These are phyloP conservation scores for Atalantia buxifolia DNA, from an alignment of 345 rosid species.

Conservation along the genomic window DNA sequence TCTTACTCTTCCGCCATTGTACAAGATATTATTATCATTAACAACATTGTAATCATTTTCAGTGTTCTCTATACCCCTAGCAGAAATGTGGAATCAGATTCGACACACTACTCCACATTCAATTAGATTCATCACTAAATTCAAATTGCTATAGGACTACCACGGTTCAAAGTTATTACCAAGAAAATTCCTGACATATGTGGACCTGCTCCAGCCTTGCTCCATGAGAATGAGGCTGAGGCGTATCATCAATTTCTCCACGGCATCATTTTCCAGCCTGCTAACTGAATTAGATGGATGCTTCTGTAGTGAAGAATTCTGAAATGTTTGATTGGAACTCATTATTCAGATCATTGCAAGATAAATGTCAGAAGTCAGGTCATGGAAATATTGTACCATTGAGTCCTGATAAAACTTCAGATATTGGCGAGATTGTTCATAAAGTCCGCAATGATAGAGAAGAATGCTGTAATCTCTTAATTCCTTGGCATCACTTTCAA, in stretches of 20 bases:
- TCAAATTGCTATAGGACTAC: conserved; percentile 21
- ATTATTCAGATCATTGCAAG: neutral
- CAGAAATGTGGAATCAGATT: neutral
- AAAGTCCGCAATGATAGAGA: conserved; percentile 64
- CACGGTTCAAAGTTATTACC: conserved; percentile 61
- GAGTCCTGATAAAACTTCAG: conserved; percentile 38
- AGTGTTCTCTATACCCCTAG: neutral
- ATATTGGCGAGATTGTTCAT: conserved; percentile 45
- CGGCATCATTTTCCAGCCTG: conserved; percentile 50
- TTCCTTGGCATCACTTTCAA: conserved; percentile 46
- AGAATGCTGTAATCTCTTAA: conserved; percentile 65
- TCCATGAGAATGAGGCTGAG: conserved; percentile 60
- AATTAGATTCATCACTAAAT: neutral
- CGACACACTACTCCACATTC: neutral
- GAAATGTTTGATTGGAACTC: conserved; percentile 3
- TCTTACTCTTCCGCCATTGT: too few relatives aligned
- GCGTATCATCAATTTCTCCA: conserved; percentile 45
- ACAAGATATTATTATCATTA: neutral
- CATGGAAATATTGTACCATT: conserved; percentile 29
- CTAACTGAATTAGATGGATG: conserved; percentile 23
- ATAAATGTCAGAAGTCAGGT: neutral
- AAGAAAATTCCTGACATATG: conserved; percentile 42
- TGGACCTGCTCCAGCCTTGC: conserved; percentile 52
- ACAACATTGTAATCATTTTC: neutral
- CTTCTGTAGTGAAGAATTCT: conserved; percentile 25